Conservation (phyloP, 1,284 basidiomycete species). For the Heliocybe sulcata region DNA sequence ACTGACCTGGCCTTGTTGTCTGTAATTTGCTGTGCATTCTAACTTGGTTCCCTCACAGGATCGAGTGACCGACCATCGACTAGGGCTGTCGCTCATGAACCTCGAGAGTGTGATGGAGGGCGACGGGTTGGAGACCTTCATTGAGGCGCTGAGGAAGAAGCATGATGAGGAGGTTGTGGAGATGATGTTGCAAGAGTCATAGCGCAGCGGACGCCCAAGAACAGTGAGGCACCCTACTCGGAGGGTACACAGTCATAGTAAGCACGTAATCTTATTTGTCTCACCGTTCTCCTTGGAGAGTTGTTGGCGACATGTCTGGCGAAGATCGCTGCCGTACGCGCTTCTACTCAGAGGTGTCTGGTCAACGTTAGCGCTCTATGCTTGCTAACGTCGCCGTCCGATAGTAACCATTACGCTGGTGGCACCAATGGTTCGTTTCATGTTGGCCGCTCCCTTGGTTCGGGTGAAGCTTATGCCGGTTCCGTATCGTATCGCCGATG, state of each 20-base stretch:
- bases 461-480: not conserved
- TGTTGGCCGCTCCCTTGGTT: not conserved
- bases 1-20: not conserved
- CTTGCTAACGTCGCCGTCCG: no score
- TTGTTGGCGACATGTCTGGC: no score
- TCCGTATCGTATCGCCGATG: not conserved
- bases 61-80: constrained; percentile 87
- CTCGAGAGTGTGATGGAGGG: constrained; percentile 75
- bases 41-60: constrained; percentile 39
- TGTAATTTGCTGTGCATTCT: no score
- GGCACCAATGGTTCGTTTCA: not conserved
- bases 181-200: constrained; percentile 40
- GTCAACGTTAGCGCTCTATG: no score
- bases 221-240: no score
- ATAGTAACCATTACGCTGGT: no score
- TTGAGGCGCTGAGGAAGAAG: constrained; percentile 59
- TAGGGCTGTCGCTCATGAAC: constrained; percentile 73
- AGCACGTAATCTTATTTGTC: no score
- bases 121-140: constrained; percentile 57
- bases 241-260: no score
- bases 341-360: no score
- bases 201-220: not conserved
- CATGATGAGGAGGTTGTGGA: constrained; percentile 64
- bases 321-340: no score
- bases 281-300: no score